Conservation (phyloP, 2,329 filamentous ascomycete species). For the Cladosporium sp. region DNA sequence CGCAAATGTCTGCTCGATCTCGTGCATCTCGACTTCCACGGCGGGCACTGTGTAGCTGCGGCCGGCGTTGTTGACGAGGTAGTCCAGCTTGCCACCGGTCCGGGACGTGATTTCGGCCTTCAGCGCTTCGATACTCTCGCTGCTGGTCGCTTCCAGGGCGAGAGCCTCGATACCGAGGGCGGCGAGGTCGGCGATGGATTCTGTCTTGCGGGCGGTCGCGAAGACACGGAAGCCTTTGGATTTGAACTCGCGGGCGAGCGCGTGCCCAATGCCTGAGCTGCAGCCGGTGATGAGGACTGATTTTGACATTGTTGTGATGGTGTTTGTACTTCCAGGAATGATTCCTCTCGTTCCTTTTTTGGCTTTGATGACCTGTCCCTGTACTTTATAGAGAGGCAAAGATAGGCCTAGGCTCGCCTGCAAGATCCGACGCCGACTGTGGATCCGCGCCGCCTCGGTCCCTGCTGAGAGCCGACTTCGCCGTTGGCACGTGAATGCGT, state of each 20-base stretch:
- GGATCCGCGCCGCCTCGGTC: no score
- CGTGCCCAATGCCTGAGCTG: constrained; percentile 50
- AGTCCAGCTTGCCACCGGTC: constrained; percentile 47
- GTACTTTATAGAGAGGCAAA: not conserved
- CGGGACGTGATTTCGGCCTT: constrained; percentile 41
- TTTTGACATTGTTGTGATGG: constrained; percentile 16
- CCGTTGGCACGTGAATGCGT: no score
- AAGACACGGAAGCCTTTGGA: constrained; percentile 49
- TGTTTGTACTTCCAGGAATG: not conserved
- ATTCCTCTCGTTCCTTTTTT: not conserved
- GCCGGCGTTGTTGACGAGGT: constrained; percentile 54
- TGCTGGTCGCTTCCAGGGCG: constrained; percentile 47
- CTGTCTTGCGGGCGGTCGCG: constrained; percentile 49
- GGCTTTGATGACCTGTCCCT: no score
- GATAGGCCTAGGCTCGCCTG: no score
- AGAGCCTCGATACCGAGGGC: constrained; percentile 49
- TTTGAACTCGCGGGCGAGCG: constrained; percentile 53
- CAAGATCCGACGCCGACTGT: no score
- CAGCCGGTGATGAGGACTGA: constrained; percentile 34
- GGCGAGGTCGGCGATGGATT: constrained; percentile 44
- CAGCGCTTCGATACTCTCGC: constrained; percentile 44
- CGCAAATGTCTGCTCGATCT: constrained; percentile 44
- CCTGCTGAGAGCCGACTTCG: no score
- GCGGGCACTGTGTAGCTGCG: constrained; percentile 53
- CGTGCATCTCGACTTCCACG: constrained; percentile 46